phyloP scores from a whole-genome alignment of 2,329 filamentous ascomycete genomes.

The Pseudogymnoascus sp. region DNA sequence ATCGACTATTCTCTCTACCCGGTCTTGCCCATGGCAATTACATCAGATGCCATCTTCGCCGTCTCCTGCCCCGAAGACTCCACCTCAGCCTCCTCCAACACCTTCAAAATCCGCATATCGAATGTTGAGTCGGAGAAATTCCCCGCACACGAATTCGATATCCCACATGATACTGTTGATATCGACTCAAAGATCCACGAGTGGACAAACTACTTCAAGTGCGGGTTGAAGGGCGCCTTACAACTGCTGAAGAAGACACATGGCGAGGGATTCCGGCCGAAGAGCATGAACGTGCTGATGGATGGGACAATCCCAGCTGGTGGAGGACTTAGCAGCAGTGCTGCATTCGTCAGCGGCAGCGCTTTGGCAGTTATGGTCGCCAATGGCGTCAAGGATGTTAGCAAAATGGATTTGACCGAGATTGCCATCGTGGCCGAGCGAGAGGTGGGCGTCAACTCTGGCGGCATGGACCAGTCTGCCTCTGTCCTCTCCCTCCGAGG shows the following conservation, averaged over 20 bases:
- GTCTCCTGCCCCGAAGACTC: constrained; percentile 46
- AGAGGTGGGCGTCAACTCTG: constrained; percentile 90
- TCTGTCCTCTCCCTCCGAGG: constrained; percentile 87
- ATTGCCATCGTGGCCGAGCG: constrained; percentile 91
- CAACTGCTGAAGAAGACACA: constrained; percentile 64
- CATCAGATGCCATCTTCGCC: constrained; percentile 81
- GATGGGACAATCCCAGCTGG: constrained; percentile 89
- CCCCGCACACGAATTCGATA: constrained; percentile 62
- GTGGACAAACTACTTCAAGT: constrained; percentile 99
- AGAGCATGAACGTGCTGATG: constrained; percentile 78
- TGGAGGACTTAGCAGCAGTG: constrained; percentile 86
- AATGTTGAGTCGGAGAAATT: constrained; percentile 75
- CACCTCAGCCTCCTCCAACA: constrained; percentile 39
- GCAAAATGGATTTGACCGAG: constrained; percentile 88
- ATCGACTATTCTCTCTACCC: constrained; percentile 98
- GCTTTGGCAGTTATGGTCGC: constrained; percentile 81
- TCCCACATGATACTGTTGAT: constrained; percentile 57
- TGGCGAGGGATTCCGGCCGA: constrained; percentile 52
- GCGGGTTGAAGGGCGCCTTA: constrained; percentile 74
- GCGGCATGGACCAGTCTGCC: constrained; percentile 96
- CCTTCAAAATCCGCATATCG: constrained; percentile 64
- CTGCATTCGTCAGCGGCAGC: constrained; percentile 85
- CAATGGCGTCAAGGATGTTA: constrained; percentile 67
- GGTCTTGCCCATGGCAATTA: constrained; percentile 91
- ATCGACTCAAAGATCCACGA: constrained; percentile 82